Evolutionary conservation across 2,329 filamentous ascomycete genomes (phyloP), one percentile per base, ranked within the genome.

Genomic region (Microcera coccophila): DNA sequence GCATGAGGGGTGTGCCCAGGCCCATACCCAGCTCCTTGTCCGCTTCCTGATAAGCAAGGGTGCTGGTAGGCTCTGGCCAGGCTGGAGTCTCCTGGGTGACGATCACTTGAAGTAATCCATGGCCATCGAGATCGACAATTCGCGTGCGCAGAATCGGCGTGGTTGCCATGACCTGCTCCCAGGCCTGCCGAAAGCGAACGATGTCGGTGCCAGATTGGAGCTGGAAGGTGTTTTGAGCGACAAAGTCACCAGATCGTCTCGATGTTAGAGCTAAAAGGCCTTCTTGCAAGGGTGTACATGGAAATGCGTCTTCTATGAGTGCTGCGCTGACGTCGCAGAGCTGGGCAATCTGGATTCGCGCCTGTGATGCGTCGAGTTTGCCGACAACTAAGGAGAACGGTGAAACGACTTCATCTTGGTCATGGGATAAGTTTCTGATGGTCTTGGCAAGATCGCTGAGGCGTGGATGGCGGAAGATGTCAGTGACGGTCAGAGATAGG

Each of bases 241-340:
- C 57, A 32, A 73, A 73, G 1, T 63, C 62, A 3, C 65, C 66
- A 0, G 54, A 29, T 12, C 38, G 41, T 37, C 42, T 47, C 11
- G 34, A 32, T 26, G 44, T 26, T 12, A 47, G 28, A 11, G 46
- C 0, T 49, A 56, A 1, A 56, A 33, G 1, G 46, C 29, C 50
- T 1, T 52, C 35, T 4, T 32, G 29, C 11, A 32, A 16, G 8
- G 29, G 29, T 16, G 29, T 32, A 32, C 29, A 32, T 7, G 7
- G 29, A n/a, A 10, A 32, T n/a, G 15, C 29, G 15, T 32, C 29
- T 15, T 32, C 8, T 8, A 32, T 32, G 15, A n/a, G 8, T 10
- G 9, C 29, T 16, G 15, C 29, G n/a, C 11, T n/a, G 5, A 32
- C 24, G 14, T 14, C 24, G 14, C 24, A 28, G 38, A n/a, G n/a